phyloP scores from a whole-genome alignment of 495 filamentous ascomycete species.

The Saxophila tyrrhenica region DNA sequence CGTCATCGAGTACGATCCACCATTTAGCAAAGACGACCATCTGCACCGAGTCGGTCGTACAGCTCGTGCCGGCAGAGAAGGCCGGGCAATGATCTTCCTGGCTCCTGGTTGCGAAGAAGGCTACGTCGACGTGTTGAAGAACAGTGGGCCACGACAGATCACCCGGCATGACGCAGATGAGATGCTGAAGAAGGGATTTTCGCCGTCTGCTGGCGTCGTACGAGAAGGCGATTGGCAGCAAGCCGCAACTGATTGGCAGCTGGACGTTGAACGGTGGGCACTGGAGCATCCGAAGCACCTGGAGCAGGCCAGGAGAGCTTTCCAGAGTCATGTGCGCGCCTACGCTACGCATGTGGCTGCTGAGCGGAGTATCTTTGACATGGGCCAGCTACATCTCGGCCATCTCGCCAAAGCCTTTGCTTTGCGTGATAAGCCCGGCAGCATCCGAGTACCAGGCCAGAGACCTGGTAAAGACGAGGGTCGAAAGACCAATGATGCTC shows the following conservation, averaged over 20 bases:
- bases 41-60: constrained; percentile 90
- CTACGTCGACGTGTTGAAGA: constrained; percentile 64
- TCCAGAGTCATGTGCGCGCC: constrained; percentile 82
- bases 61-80: constrained; percentile 78
- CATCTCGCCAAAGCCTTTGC: constrained; percentile 91
- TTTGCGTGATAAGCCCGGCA: constrained; percentile 74
- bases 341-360: constrained; percentile 85
- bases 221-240: constrained; percentile 47
- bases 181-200: constrained; percentile 49
- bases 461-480: constrained; percentile 20
- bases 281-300: constrained; percentile 48
- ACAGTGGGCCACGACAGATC: constrained; percentile 45
- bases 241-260: constrained; percentile 63
- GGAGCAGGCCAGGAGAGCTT: constrained; percentile 67
- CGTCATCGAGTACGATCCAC: constrained; percentile 88
- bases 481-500: constrained; percentile 35
- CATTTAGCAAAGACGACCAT: constrained; percentile 83
- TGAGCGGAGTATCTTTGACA: constrained; percentile 77
- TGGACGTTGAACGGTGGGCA: constrained; percentile 62
- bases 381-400: constrained; percentile 77
- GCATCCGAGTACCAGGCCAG: constrained; percentile 64
- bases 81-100: constrained; percentile 81
- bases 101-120: constrained; percentile 83
- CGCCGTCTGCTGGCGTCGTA: constrained; percentile 27
- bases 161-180: constrained; percentile 47